A percentile compares a stretch with the other conserved stretches of the same genome.
Conservation (phyloP, 2,329 filamentous ascomycete species). For the Botryosphaeria agaves region DNA sequence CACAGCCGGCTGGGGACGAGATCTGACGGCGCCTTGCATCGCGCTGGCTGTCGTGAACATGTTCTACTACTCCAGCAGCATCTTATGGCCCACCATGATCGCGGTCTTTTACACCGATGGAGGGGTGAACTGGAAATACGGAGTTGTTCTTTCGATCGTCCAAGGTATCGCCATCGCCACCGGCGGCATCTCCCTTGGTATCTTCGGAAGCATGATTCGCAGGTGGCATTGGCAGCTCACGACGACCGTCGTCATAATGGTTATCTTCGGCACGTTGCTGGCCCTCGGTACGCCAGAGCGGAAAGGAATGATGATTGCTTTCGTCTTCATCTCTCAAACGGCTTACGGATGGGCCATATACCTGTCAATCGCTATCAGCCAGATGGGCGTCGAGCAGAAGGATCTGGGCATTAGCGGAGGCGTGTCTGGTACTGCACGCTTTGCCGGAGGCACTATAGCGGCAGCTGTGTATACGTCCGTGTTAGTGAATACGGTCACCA, state of each 20-base stretch:
- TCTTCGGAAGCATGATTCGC: constrained; percentile 24
- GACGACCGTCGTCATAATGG: constrained; percentile 27
- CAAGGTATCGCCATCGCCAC: constrained; percentile 28
- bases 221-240: constrained; percentile 31
- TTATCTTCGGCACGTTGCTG: constrained; percentile 28
- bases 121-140: constrained; percentile 5
- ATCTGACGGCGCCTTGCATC: constrained; percentile 29
- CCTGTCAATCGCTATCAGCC: constrained; percentile 29
- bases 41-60: constrained; percentile 30
- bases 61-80: constrained; percentile 28
- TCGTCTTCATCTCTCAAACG: constrained; percentile 26
- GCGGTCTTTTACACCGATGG: constrained; percentile 19
- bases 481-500: constrained; percentile 18
- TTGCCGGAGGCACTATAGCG: constrained; percentile 25
- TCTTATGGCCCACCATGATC: constrained; percentile 21
- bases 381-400: constrained; percentile 31
- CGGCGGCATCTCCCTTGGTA: constrained; percentile 23
- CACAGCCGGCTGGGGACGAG: constrained; percentile 24
- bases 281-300: constrained; percentile 24
- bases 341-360: constrained; percentile 32
- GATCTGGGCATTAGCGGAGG: constrained; percentile 29
- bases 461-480: constrained; percentile 25
- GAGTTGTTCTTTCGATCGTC: constrained; percentile 21
- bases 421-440: constrained; percentile 25
- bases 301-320: constrained; percentile 29